A percentile compares a stretch with the other conserved stretches of the same genome.
Evolutionary conservation across 2,329 filamentous ascomycete genomes (phyloP).

Genomic region (Aureobasidium uvarum): DNA sequence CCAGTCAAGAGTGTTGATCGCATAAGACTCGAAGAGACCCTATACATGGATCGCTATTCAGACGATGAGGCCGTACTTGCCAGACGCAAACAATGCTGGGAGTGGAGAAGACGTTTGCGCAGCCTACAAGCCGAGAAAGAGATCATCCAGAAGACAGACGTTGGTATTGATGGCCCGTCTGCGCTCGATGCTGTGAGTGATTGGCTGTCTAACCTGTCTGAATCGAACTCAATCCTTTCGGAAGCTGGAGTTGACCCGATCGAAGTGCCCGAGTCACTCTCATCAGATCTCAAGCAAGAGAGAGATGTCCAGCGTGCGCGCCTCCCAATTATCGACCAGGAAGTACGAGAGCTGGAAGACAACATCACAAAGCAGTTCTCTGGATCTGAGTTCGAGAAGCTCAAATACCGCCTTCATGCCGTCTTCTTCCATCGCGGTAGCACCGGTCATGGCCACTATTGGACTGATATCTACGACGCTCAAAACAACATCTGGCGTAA

Average conservation of each 20-base stretch:
- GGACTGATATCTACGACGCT: slow-evolving; percentile 95
- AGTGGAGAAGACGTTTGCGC: slow-evolving; percentile 62
- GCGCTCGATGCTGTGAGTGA: slow-evolving; percentile 39
- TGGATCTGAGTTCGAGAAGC: slow-evolving; percentile 59
- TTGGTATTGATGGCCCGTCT: slow-evolving; percentile 34
- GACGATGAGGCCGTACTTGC: slow-evolving; percentile 64
- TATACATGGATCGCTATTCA: slow-evolving; percentile 89
- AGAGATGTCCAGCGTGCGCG: slow-evolving; percentile 48
- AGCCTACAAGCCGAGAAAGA: slow-evolving; percentile 36
- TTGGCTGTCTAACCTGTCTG: slow-evolving; percentile 46
- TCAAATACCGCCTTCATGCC: slow-evolving; percentile 81
- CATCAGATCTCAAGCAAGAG: slow-evolving; percentile 47
- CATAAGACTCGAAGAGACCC: slow-evolving; percentile 72
- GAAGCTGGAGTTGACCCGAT: slow-evolving; percentile 41
- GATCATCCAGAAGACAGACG: slow-evolving; percentile 31
- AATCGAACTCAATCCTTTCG: slow-evolving; percentile 41
- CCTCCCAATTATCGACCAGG: slow-evolving; percentile 41
- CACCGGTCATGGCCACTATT: slow-evolving; percentile 74
- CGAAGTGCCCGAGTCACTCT: slow-evolving; percentile 45
- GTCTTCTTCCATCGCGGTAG: slow-evolving; percentile 86
- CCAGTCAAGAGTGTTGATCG: slow-evolving; percentile 73
- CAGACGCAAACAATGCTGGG: slow-evolving; percentile 70
- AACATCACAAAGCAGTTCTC: slow-evolving; percentile 60
- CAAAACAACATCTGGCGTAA: slow-evolving; percentile 77
- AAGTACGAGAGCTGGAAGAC: slow-evolving; percentile 50